Conservation (phyloP, 2,329 filamentous ascomycete genomes). For the Alternaria rosae region DNA sequence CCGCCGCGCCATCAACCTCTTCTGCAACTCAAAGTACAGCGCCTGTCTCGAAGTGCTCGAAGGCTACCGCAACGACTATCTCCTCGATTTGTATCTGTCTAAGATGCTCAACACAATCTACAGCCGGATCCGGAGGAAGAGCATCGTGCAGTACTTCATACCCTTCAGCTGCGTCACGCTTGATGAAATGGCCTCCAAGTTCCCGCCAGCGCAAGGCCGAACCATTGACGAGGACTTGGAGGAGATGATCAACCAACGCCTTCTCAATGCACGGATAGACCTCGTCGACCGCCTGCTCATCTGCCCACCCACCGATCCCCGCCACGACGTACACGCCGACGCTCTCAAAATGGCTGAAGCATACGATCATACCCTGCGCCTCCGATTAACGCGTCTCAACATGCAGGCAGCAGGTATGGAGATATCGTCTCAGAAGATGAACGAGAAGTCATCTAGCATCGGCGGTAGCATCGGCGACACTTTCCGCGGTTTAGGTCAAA, state of each 20-base stretch:
- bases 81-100: conserved; percentile 87
- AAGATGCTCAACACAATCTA: conserved; percentile 76
- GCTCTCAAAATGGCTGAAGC: conserved; percentile 72
- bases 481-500: conserved; percentile 38
- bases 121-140: conserved; percentile 80
- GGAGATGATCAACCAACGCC: conserved; percentile 75
- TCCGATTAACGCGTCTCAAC: conserved; percentile 80
- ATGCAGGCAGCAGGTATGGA: conserved; percentile 79
- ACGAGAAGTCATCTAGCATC: conserved; percentile 20
- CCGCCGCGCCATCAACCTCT: conserved; percentile 86
- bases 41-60: conserved; percentile 84
- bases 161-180: conserved; percentile 90
- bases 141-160: conserved; percentile 90
- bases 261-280: conserved; percentile 82
- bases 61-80: conserved; percentile 81
- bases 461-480: conserved; percentile 35
- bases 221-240: conserved; percentile 76
- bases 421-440: conserved; percentile 52
- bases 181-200: conserved; percentile 77
- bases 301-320: conserved; percentile 70
- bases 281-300: conserved; percentile 81
- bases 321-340: conserved; percentile 73
- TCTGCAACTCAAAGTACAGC: conserved; percentile 89
- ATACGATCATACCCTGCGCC: conserved; percentile 77
- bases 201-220: conserved; percentile 62